Base-by-base conservation (phyloP, 176 grass and related monocot species). In the Chloris gayana region DNA sequence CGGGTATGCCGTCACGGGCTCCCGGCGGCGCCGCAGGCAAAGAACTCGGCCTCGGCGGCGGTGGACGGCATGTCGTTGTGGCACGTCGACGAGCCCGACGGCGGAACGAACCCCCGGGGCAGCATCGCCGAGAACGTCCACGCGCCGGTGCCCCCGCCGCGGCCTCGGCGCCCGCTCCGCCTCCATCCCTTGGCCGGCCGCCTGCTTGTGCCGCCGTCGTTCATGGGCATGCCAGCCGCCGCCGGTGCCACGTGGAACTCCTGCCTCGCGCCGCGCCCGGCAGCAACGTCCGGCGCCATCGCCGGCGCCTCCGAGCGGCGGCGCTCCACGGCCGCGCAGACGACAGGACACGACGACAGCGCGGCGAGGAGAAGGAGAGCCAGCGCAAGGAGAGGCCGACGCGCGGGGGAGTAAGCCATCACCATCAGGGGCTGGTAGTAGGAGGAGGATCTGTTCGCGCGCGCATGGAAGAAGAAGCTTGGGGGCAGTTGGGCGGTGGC, bases 101-200 rank as follows among this genome's bases (percentile, higher is more conserved):
- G 72, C 46, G 89, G 92, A 18, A 87, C 81, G 86, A 87, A 87
- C 25, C 86, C 80, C 1, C 86, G 74, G 7, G 92, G 92, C 37
- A 94, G 83, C 92, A 94, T 94, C 58, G 72, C 85, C 21, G 83
- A 91, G 80, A 91, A 94, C 0, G 75, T 50, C 89, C 65, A 70
- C 46, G 64, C 72, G 67, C 81, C 85, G 34, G 38, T 74, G 42
- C 81, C 84, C 12, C 54, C 69, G 4, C 69, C 49, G 26, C 65
- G 44, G 33, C 46, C 35, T 3, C 62, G 61, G 44, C 24, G 58
- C 35, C 1, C 44, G 18, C 39, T 72, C 30, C 63, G 26, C 35
- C 35, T 37, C 39, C 18, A 30, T 21, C 19, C 49, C 60, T 72
- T 56, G 37, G 14, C 14, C 69, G 53, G 71, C 35, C 76, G 64